Percentiles rank a stretch among this genome's conserved stretches.
Evolutionary conservation across 257 asterid genomes (phyloP).

Genomic region (Solanum arcanum): DNA sequence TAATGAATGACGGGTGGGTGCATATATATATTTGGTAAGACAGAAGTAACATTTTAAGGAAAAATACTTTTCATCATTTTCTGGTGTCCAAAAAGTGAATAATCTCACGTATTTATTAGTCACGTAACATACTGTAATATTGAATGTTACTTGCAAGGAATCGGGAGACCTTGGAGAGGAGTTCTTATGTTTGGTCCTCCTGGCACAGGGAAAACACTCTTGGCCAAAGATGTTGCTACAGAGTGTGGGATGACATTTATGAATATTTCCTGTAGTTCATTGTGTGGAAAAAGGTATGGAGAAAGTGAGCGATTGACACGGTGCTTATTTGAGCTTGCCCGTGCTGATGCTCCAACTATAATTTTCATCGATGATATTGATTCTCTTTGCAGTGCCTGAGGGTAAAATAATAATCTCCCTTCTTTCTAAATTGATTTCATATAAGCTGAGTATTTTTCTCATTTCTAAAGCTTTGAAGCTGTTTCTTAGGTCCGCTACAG

Average conservation of each 20-base stretch:
- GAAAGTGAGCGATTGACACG: conserved; percentile 93
- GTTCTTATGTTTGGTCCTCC: conserved; percentile 99
- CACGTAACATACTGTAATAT: not conserved
- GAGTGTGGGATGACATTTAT: conserved; percentile 95
- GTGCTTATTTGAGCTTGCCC: conserved; percentile 87
- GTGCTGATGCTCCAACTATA: conserved; percentile 92
- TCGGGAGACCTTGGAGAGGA: conserved; percentile 97
- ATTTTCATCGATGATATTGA: conserved; percentile 92
- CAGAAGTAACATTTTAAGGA: not conserved
- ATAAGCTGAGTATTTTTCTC: not conserved
- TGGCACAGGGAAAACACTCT: conserved; percentile 95
- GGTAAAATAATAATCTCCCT: not conserved
- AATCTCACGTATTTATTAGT: too few species aligned
- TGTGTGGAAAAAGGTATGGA: conserved; percentile 96
- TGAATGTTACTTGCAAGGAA: conserved; percentile 46
- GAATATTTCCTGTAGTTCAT: conserved; percentile 83
- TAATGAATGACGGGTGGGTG: too few species aligned
- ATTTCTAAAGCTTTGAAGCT: not conserved
- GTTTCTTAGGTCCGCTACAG: conserved; percentile 70
- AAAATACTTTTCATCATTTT: not conserved
- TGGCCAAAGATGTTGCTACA: conserved; percentile 96
- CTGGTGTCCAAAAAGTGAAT: not conserved
- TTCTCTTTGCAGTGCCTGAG: not conserved
- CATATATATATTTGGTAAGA: not conserved
- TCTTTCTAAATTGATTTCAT: too few species aligned